phyloP scores from a whole-genome alignment of 306 rosid genomes.

The Dryas alaskensis region DNA sequence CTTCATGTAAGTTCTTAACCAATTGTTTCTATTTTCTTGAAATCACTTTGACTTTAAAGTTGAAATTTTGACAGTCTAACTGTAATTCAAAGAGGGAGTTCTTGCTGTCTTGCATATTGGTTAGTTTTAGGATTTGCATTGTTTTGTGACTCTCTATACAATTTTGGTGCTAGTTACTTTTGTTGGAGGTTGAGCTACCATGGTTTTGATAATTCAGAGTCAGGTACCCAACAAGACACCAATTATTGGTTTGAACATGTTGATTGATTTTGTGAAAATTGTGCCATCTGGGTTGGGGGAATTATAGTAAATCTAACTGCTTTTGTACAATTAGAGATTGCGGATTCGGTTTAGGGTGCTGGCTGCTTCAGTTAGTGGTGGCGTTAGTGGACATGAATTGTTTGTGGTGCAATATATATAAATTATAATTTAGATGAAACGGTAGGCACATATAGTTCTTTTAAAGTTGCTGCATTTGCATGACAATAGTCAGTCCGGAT shows the following conservation, averaged over 20 bases:
- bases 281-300: conserved; percentile 1
- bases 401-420: neutral
- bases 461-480: neutral
- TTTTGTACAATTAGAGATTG: neutral
- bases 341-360: neutral
- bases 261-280: neutral
- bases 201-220: neutral
- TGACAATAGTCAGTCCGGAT: neutral
- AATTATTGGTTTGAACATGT: neutral
- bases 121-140: neutral
- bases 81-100: neutral
- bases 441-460: neutral
- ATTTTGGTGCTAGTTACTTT: neutral
- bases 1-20: conserved; percentile 50
- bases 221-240: neutral
- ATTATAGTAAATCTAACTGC: neutral
- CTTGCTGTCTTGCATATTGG: conserved; percentile 16
- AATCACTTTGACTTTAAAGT: neutral
- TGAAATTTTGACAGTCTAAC: neutral
- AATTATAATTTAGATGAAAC: neutral
- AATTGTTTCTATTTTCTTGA: neutral
- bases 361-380: conserved; percentile 12
- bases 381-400: neutral
- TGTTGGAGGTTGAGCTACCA: neutral
- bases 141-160: neutral